Conservation (phyloP, 306 rosid genomes). For the Quercus suber region DNA sequence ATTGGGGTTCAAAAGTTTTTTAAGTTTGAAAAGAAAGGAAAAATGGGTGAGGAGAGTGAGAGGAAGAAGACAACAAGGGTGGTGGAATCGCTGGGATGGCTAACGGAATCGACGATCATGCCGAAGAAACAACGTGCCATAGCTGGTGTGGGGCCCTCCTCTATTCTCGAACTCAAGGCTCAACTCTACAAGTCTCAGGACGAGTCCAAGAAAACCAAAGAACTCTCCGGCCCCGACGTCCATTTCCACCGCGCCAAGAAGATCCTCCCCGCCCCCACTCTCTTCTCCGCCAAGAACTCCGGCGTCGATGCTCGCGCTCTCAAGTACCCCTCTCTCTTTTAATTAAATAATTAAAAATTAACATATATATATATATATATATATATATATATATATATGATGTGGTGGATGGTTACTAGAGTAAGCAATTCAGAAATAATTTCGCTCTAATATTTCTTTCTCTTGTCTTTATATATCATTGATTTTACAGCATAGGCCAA, state of each 20-base stretch:
- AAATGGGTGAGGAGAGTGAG: constrained; percentile 49
- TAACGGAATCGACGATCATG: constrained; percentile 92
- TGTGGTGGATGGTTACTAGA: too few species aligned
- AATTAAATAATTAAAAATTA: background rate
- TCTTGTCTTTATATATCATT: too few species aligned
- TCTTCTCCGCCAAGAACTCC: constrained; percentile 60
- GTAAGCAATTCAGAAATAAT: too few species aligned
- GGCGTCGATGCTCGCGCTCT: constrained; percentile 86
- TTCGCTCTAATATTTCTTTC: too few species aligned
- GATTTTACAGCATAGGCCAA: too few species aligned
- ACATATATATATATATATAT: background rate
- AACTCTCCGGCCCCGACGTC: constrained; percentile 49
- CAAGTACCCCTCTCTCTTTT: constrained; percentile 38
- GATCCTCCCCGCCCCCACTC: constrained; percentile 41
- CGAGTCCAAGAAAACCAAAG: constrained; percentile 71
- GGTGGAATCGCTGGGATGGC: constrained; percentile 95
- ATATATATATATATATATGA: too few species aligned
- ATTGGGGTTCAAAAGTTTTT: too few species aligned
- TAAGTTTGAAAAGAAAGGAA: background rate
- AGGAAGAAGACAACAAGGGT: constrained; percentile 55
- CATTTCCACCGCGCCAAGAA: constrained; percentile 83
- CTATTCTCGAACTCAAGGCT: constrained; percentile 85
- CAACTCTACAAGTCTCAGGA: constrained; percentile 87
- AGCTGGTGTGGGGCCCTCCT: constrained; percentile 84
- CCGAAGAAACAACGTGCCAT: constrained; percentile 91